A percentile compares a stretch with the other conserved stretches of the same genome.
Evolutionary conservation across 768 basidiomycete species (phyloP).

Genomic region (Cystoderma amianthinum): DNA sequence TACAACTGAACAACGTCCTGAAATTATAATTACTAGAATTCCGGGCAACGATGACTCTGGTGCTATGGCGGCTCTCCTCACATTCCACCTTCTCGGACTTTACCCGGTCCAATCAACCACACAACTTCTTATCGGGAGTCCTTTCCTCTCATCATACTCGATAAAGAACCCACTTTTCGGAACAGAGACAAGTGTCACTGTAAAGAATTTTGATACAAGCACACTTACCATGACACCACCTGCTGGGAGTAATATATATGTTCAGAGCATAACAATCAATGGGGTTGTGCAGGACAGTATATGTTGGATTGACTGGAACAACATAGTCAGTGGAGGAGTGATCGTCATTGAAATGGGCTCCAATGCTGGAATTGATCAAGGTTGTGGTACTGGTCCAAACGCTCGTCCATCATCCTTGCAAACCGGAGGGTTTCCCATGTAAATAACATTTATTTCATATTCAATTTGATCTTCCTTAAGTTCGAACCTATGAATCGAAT

Average conservation of each 20-base stretch:
- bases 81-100: conserved; percentile 43
- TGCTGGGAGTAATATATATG: conserved; percentile 30
- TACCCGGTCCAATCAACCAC: conserved; percentile 40
- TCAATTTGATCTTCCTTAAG: no score
- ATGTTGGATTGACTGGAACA: conserved; percentile 39
- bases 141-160: conserved; percentile 38
- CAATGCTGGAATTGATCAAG: conserved; percentile 28
- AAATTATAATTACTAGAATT: conserved; percentile 18
- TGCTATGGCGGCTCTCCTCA: conserved; percentile 43
- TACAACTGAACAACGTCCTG: not conserved
- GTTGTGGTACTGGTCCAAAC: conserved; percentile 26
- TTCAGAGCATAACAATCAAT: conserved; percentile 36
- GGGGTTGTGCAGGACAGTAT: conserved; percentile 25
- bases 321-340: conserved; percentile 34
- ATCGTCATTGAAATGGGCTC: conserved; percentile 37
- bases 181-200: conserved; percentile 33
- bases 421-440: conserved; percentile 30
- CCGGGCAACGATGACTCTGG: conserved; percentile 49
- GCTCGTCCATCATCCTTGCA: conserved; percentile 32
- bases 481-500: no score
- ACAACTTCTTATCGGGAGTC: conserved; percentile 41
- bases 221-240: conserved; percentile 30
- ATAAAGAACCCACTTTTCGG: conserved; percentile 29
- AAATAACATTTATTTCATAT: no score
- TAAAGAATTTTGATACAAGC: conserved; percentile 30